phyloP scores from a whole-genome alignment of 768 basidiomycete species.

The Boletus edulis region DNA sequence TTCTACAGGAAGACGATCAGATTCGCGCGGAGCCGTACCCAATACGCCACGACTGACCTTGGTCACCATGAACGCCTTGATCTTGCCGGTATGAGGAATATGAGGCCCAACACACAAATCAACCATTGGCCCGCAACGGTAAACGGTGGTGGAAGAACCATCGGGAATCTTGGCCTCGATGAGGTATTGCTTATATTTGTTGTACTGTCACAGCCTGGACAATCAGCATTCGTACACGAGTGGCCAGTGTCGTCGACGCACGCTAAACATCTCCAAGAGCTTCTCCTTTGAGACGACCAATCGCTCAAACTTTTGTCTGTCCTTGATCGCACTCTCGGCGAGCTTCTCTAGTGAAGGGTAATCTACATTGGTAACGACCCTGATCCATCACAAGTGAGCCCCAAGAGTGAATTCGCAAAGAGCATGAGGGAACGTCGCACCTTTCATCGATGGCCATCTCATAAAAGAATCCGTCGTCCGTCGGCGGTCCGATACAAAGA shows the following conservation, averaged over 20 bases:
- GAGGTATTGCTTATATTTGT: slow-evolving; percentile 96
- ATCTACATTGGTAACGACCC: slow-evolving; percentile 77
- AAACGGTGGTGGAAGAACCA: slow-evolving; percentile 94
- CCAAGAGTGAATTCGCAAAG: no score
- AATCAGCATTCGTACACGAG: neutral
- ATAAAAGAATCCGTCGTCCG: slow-evolving; percentile 98
- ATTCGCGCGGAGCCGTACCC: neutral
- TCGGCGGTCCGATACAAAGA: slow-evolving; percentile 94
- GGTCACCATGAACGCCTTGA: slow-evolving; percentile 96
- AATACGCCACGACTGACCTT: slow-evolving; percentile 52
- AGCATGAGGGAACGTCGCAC: slow-evolving; percentile 32
- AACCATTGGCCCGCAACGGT: slow-evolving; percentile 98
- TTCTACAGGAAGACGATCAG: slow-evolving; percentile 48
- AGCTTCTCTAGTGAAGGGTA: slow-evolving; percentile 89
- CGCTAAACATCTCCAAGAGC: slow-evolving; percentile 95
- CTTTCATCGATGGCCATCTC: slow-evolving; percentile 92
- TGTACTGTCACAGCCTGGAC: slow-evolving; percentile 63
- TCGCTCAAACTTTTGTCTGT: slow-evolving; percentile 96
- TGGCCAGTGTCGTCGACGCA: slow-evolving; percentile 39
- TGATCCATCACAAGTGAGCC: slow-evolving; percentile 23
- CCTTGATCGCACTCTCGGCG: slow-evolving; percentile 85
- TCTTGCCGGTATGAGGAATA: slow-evolving; percentile 95
- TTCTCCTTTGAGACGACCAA: slow-evolving; percentile 91
- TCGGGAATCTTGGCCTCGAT: slow-evolving; percentile 96
- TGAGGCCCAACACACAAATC: slow-evolving; percentile 97